A percentile compares a stretch with the other conserved stretches of the same genome.
Conservation (phyloP, 2,329 filamentous ascomycete species). For the Fusarium siculi region DNA sequence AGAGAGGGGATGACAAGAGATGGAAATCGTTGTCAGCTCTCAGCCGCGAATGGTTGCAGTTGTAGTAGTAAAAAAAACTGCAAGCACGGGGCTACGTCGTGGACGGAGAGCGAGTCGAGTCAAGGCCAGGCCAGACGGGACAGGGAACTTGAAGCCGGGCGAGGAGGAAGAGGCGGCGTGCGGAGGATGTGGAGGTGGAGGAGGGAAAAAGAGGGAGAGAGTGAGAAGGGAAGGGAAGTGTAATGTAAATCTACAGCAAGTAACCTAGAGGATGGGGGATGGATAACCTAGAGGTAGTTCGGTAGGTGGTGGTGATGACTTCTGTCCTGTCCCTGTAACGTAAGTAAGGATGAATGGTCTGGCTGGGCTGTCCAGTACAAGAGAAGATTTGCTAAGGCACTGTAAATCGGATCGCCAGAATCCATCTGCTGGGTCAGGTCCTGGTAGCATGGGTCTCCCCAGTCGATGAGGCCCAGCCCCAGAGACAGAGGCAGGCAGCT, state of each 20-base stretch:
- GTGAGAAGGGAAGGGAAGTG: slow-evolving; percentile 6
- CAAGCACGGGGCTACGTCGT: slow-evolving; percentile 25
- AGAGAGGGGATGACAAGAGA: slow-evolving; percentile 30
- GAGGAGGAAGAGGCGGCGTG: slow-evolving; percentile 36
- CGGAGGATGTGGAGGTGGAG: slow-evolving; percentile 22
- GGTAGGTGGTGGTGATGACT: slow-evolving; percentile 46
- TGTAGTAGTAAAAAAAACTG: slow-evolving; percentile 22
- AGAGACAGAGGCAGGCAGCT: slow-evolving; percentile 4
- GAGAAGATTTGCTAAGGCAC: slow-evolving; percentile 48
- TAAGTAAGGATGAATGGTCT: slow-evolving; percentile 2
- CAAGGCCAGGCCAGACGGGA: slow-evolving; percentile 31
- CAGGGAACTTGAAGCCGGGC: slow-evolving; percentile 27
- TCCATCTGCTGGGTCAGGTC: neutral
- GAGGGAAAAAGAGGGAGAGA: slow-evolving; percentile 26
- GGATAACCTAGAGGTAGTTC: slow-evolving; percentile 25
- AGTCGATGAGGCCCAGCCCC: slow-evolving; percentile 41
- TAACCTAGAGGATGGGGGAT: slow-evolving; percentile 19
- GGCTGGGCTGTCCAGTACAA: slow-evolving; percentile 6
- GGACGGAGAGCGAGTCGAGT: slow-evolving; percentile 33
- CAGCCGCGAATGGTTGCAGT: slow-evolving; percentile 37
- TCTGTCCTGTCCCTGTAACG: slow-evolving; percentile 36
- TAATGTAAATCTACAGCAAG: slow-evolving; percentile 13
- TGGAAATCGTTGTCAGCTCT: slow-evolving; percentile 38
- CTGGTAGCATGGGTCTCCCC: slow-evolving; percentile 38
- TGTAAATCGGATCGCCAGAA: slow-evolving; percentile 10